Evolutionary conservation across 441 rosid genomes (phyloP).

Genomic region (Euphorbia corollata): DNA sequence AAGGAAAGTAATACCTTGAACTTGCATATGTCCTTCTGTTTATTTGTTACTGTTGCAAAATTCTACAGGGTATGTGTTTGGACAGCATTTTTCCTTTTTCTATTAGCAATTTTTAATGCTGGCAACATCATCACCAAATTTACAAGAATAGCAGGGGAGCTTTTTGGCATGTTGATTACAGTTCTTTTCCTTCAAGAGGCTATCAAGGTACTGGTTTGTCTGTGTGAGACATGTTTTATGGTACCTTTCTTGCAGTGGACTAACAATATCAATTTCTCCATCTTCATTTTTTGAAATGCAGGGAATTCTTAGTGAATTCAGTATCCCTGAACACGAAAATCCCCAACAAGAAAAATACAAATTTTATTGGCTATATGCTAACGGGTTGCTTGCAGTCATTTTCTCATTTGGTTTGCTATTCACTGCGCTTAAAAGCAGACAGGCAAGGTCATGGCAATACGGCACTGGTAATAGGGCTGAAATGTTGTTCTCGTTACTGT

Average conservation of each 20-base stretch:
- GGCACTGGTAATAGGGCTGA: conserved; percentile 44
- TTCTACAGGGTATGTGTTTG: conserved; percentile 75
- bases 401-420: conserved; percentile 62
- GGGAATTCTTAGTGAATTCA: conserved; percentile 71
- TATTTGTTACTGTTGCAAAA: conserved; percentile 6
- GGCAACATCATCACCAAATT: conserved; percentile 55
- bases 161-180: conserved; percentile 78
- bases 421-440: conserved; percentile 60
- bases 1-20: no score
- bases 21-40: not conserved
- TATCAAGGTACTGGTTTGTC: conserved; percentile 45
- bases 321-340: conserved; percentile 45
- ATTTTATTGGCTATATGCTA: conserved; percentile 61
- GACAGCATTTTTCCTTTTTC: conserved; percentile 58
- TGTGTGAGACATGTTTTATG: not conserved
- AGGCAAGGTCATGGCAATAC: conserved; percentile 70
- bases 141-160: conserved; percentile 82
- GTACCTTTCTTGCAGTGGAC: not conserved
- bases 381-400: conserved; percentile 73
- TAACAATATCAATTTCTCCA: not conserved
- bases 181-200: conserved; percentile 88
- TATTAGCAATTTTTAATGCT: conserved; percentile 64
- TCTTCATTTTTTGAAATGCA: conserved; percentile 25
- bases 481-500: not conserved
- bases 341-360: conserved; percentile 43